Conservation (phyloP, 345 rosid genomes). For the Excoecaria agallocha region DNA sequence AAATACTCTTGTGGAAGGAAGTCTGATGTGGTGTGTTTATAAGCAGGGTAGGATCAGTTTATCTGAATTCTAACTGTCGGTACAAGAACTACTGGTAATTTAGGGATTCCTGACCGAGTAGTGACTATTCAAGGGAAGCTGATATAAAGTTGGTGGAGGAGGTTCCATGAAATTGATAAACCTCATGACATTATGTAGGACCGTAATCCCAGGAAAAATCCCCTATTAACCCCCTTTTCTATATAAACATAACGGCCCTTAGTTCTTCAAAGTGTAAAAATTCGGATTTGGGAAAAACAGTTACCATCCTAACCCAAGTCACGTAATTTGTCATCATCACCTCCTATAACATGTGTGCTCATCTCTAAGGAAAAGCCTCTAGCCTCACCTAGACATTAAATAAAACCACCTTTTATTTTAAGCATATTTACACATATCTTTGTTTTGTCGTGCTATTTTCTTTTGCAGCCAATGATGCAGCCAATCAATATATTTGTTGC, state of each 20-base stretch:
- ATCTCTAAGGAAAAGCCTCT: constrained; percentile 25
- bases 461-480: constrained; percentile 13
- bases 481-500: constrained; percentile 8
- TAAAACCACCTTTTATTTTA: background rate
- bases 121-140: background rate
- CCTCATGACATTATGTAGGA: constrained; percentile 4
- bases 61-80: background rate
- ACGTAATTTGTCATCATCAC: constrained; percentile 15
- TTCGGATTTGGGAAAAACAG: background rate
- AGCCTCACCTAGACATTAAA: background rate
- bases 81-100: background rate
- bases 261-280: background rate
- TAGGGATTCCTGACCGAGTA: background rate
- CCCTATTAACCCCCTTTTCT: background rate
- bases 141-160: background rate
- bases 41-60: background rate
- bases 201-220: background rate
- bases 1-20: too few relatives aligned
- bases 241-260: background rate
- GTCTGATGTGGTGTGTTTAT: too few relatives aligned
- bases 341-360: constrained; percentile 27
- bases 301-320: constrained; percentile 1
- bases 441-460: background rate
- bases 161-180: background rate
- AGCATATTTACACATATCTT: constrained; percentile 1